Evolutionary conservation across 1,139 yeast genomes (phyloP).

Genomic region (Wickerhamiella pararugosa): DNA sequence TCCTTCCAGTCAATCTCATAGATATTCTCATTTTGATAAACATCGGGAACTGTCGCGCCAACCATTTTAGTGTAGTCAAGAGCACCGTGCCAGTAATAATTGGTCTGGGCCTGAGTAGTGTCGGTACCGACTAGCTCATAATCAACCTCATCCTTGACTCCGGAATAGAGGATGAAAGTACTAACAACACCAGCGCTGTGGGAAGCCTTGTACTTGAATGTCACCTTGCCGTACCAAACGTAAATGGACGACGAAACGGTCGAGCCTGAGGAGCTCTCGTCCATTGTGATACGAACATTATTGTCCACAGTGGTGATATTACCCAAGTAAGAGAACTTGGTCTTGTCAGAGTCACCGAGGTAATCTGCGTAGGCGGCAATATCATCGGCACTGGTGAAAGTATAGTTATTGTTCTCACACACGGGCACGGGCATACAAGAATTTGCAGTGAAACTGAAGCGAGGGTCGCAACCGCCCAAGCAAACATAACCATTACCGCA

Average conservation of each 20-base stretch:
- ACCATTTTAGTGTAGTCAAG: conserved; percentile 49
- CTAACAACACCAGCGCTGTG: conserved; percentile 69
- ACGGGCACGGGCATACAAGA: conserved; percentile 59
- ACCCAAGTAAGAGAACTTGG: conserved; percentile 69
- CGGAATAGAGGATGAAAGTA: conserved; percentile 72
- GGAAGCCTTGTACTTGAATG: conserved; percentile 56
- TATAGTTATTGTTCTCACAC: conserved; percentile 21
- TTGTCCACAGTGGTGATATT: conserved; percentile 41
- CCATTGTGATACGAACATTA: conserved; percentile 56
- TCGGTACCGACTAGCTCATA: conserved; percentile 71
- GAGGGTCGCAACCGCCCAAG: conserved; percentile 67
- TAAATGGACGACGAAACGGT: conserved; percentile 67
- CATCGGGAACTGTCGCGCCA: conserved; percentile 33
- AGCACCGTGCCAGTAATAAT: conserved; percentile 63
- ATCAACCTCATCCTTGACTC: conserved; percentile 84
- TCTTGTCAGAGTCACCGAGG: conserved; percentile 53
- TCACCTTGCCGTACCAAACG: conserved; percentile 77
- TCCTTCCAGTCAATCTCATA: conserved; percentile 76
- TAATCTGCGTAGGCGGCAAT: conserved; percentile 32
- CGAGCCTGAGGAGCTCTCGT: conserved; percentile 60
- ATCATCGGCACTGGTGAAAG: conserved; percentile 20
- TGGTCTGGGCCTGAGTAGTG: conserved; percentile 51
- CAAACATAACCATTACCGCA: conserved; percentile 74
- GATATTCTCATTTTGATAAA: conserved; percentile 57
- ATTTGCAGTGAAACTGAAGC: conserved; percentile 40